Percentiles rank a stretch among this genome's conserved stretches.
phyloP scores from a whole-genome alignment of 345 rosid genomes.

The Camelina laxa region DNA sequence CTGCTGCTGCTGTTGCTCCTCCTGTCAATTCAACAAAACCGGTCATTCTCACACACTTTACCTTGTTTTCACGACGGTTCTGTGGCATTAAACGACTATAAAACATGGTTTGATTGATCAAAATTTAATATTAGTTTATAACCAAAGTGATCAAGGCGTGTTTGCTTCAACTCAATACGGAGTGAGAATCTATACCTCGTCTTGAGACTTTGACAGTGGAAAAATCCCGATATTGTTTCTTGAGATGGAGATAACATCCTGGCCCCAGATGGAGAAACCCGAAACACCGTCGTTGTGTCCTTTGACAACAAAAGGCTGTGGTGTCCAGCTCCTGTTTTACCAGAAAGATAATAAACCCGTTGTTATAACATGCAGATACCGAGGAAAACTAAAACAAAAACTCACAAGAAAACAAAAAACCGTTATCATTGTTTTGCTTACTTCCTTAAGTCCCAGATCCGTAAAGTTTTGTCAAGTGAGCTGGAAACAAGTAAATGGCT shows the following conservation, averaged over 20 bases:
- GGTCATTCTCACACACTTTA: constrained; percentile 11
- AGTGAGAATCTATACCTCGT: constrained; percentile 58
- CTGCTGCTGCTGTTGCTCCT: constrained; percentile 52
- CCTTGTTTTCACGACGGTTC: constrained; percentile 4
- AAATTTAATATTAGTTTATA: constrained; percentile 8
- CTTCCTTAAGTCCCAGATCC: constrained; percentile 92
- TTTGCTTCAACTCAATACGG: constrained; percentile 11
- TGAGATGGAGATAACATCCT: constrained; percentile 84
- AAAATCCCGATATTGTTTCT: constrained; percentile 84
- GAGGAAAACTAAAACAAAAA: neutral
- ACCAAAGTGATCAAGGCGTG: constrained; percentile 5
- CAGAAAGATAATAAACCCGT: constrained; percentile 6
- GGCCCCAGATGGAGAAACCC: constrained; percentile 84
- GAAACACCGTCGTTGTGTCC: constrained; percentile 84
- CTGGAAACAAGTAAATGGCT: constrained; percentile 89
- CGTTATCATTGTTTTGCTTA: constrained; percentile 31
- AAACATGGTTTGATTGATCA: neutral
- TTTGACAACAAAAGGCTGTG: constrained; percentile 59
- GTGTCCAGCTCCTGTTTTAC: constrained; percentile 61
- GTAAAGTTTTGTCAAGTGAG: constrained; percentile 79
- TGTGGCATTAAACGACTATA: neutral
- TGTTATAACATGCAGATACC: constrained; percentile 1
- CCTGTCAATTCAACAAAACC: constrained; percentile 51
- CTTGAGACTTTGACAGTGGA: constrained; percentile 59
- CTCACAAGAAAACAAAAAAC: constrained; percentile 11